Percentiles rank a stretch among this genome's conserved stretches.
Conservation (phyloP, 1,284 basidiomycete genomes). For the Grifola frondosa region DNA sequence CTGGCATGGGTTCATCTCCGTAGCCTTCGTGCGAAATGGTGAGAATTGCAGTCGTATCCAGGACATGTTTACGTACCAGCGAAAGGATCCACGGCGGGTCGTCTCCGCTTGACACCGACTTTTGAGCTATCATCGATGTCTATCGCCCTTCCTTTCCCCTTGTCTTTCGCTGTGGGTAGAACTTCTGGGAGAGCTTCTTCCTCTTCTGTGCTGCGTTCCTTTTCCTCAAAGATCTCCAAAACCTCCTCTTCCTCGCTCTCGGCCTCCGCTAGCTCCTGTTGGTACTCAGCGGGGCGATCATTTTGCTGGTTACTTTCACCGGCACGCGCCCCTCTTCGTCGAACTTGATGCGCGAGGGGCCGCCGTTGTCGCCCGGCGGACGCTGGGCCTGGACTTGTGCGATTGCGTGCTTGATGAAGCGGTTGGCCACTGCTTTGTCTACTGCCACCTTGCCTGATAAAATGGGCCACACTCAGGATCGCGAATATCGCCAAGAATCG, state of each 20-base stretch:
- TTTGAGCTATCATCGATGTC: conserved; percentile 19
- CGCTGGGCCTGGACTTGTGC: conserved; percentile 41
- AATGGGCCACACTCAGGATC: background rate
- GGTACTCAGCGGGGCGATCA: conserved; percentile 64
- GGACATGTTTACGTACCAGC: conserved; percentile 46
- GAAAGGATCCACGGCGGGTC: conserved; percentile 60
- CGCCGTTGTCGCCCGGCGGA: conserved; percentile 23
- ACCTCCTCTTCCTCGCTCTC: conserved; percentile 45
- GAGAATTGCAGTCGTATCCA: background rate
- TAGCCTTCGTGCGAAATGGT: conserved; percentile 29
- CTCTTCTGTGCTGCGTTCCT: conserved; percentile 38
- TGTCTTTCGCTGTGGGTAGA: conserved; percentile 26
- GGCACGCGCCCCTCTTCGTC: conserved; percentile 36
- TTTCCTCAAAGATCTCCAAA: conserved; percentile 40
- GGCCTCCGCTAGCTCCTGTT: conserved; percentile 49
- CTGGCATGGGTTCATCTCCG: conserved; percentile 20
- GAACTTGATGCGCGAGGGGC: conserved; percentile 27
- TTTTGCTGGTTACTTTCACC: conserved; percentile 64
- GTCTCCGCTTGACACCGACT: conserved; percentile 39
- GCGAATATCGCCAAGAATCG: background rate
- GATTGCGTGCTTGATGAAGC: conserved; percentile 85
- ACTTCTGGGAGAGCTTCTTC: conserved; percentile 12
- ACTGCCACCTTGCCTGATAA: conserved; percentile 48
- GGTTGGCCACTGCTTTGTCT: conserved; percentile 74
- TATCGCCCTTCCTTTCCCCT: conserved; percentile 46